Percentiles rank a stretch among this genome's conserved stretches.
Conservation (phyloP, 495 filamentous ascomycete species). For the Pyrenopolyporus hunteri region DNA sequence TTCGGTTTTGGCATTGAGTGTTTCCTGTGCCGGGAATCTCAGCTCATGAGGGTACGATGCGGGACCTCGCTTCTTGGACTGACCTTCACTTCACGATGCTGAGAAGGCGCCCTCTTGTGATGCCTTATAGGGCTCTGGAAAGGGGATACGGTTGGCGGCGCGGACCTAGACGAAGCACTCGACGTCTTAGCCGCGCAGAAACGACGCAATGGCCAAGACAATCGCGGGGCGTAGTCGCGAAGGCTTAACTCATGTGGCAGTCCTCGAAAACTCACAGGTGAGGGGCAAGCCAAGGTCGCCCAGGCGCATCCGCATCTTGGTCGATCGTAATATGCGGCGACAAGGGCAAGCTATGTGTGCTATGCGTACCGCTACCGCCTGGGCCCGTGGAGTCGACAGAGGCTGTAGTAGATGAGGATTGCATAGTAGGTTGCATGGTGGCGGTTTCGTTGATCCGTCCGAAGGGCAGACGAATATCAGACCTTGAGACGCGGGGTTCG, state of each 20-base stretch:
- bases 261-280: constrained; percentile 41
- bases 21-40: constrained; percentile 66
- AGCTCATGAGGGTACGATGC: constrained; percentile 1
- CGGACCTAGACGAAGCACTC: constrained; percentile 42
- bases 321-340: constrained; percentile 52
- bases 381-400: constrained; percentile 14
- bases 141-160: constrained; percentile 45
- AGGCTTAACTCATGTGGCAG: constrained; percentile 3
- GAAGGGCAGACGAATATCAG: neutral
- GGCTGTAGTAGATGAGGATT: constrained; percentile 8
- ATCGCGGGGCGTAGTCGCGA: constrained; percentile 22
- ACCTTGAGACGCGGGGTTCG: constrained; percentile 2
- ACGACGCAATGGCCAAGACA: constrained; percentile 15
- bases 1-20: constrained; percentile 84
- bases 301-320: constrained; percentile 33
- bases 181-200: constrained; percentile 20
- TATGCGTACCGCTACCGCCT: no score
- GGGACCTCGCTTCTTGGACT: constrained; percentile 15
- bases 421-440: constrained; percentile 29
- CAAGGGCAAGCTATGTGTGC: constrained; percentile 22
- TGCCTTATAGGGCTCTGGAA: constrained; percentile 75
- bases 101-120: constrained; percentile 73
- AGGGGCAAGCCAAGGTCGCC: constrained; percentile 31
- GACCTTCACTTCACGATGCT: constrained; percentile 74
- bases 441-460: constrained; percentile 17